A percentile compares a stretch with the other conserved stretches of the same genome.
Evolutionary conservation across 805 yeast genomes (phyloP).

Genomic region (Kuraishia piskuri): DNA sequence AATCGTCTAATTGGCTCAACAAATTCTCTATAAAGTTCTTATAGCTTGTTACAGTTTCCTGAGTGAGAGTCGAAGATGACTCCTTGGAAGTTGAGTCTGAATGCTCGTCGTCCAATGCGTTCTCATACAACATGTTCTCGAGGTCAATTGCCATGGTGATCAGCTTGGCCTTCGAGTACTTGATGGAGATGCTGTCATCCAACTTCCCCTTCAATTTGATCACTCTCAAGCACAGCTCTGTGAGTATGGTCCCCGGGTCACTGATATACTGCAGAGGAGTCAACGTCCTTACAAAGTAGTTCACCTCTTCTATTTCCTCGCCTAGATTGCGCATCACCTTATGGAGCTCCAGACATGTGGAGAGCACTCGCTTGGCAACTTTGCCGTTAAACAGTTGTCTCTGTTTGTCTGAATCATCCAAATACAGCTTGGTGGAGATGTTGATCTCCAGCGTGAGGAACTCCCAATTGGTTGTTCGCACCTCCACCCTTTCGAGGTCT

Average conservation of each 20-base stretch:
- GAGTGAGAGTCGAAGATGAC: slow-evolving; percentile 21
- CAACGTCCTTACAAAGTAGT: slow-evolving; percentile 30
- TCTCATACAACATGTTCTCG: slow-evolving; percentile 27
- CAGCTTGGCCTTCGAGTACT: slow-evolving; percentile 58
- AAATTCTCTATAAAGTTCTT: slow-evolving; percentile 51
- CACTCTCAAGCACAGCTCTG: slow-evolving; percentile 33
- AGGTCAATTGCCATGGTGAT: slow-evolving; percentile 58
- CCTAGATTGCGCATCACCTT: slow-evolving; percentile 30
- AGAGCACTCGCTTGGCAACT: slow-evolving; percentile 45
- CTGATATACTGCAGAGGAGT: slow-evolving; percentile 39
- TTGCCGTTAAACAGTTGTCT: slow-evolving; percentile 40
- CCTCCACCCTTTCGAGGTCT: slow-evolving; percentile 39
- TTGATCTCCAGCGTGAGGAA: slow-evolving; percentile 43
- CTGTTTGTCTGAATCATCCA: slow-evolving; percentile 12
- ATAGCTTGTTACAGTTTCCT: slow-evolving; percentile 39
- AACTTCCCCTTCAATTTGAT: slow-evolving; percentile 42
- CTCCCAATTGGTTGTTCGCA: slow-evolving; percentile 44
- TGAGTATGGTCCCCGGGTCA: slow-evolving; percentile 43
- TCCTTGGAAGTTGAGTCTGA: too few species aligned
- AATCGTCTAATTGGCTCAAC: slow-evolving; percentile 46
- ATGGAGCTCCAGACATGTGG: slow-evolving; percentile 39
- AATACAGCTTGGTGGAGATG: slow-evolving; percentile 20
- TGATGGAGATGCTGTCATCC: slow-evolving; percentile 43
- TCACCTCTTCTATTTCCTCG: slow-evolving; percentile 36
- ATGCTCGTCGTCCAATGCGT: slow-evolving; percentile 8